Evolutionary conservation across 352 stramenopile genomes (phyloP).

Genomic region (Pythium diclinum): DNA sequence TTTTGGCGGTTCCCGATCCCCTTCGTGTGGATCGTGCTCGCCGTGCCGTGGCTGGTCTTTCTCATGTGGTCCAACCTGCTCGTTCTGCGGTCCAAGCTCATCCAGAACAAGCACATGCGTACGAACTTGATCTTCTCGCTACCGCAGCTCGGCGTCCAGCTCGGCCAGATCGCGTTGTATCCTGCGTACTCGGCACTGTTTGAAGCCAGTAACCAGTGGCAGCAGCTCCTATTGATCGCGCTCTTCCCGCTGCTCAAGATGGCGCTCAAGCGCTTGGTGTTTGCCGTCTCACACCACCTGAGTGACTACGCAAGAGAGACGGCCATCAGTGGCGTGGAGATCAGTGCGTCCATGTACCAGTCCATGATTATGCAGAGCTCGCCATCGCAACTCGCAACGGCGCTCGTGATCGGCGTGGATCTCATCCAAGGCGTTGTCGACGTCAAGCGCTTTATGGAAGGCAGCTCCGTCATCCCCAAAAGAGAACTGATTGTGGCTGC

Average conservation of each 20-base stretch:
- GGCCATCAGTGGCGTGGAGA: constrained; percentile 19
- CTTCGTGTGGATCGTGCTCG: constrained; percentile 10
- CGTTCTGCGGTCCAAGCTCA: constrained; percentile 4
- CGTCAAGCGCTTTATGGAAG: constrained; percentile 14
- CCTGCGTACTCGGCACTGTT: constrained; percentile 17
- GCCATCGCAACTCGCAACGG: constrained; percentile 3
- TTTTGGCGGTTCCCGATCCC: constrained; percentile 23
- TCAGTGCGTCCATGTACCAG: constrained; percentile 24
- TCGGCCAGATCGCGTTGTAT: constrained; percentile 21
- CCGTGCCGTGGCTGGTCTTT: constrained; percentile 4
- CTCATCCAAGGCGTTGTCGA: constrained; percentile 6
- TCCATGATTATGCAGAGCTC: constrained; percentile 23
- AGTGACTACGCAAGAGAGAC: constrained; percentile 7
- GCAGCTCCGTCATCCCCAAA: background rate
- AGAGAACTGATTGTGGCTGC: background rate
- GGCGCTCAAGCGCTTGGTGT: background rate
- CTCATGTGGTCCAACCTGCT: constrained; percentile 4
- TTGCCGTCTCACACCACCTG: background rate
- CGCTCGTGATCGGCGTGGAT: constrained; percentile 22
- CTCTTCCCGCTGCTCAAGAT: constrained; percentile 20
- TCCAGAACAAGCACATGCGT: background rate
- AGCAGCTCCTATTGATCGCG: constrained; percentile 8
- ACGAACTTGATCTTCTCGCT: constrained; percentile 1
- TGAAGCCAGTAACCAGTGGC: background rate
- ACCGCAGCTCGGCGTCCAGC: constrained; percentile 8